These are phyloP conservation scores for Tolypocladium endophyticum DNA, from an alignment of 2,329 filamentous ascomycete genomes.

Conservation along the genomic window DNA sequence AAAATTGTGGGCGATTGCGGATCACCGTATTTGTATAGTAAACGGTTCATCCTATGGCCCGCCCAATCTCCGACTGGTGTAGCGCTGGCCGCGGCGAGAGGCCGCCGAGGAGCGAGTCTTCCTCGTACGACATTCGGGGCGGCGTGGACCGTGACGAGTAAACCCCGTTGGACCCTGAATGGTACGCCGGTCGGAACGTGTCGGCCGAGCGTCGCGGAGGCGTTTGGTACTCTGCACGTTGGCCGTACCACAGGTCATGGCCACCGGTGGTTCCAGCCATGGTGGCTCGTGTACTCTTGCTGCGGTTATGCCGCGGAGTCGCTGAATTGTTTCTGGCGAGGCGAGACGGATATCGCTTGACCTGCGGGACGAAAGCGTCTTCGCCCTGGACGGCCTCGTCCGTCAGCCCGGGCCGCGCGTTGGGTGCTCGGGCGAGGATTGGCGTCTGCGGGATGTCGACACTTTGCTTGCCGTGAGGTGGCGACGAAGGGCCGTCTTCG, in stretches of 20 bases:
- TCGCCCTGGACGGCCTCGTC: conserved; percentile 51
- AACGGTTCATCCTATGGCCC: conserved; percentile 38
- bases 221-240: conserved; percentile 19
- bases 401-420: conserved; percentile 51
- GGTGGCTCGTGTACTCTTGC: conserved; percentile 36
- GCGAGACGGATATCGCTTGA: conserved; percentile 42
- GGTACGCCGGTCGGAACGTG: conserved; percentile 6
- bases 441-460: conserved; percentile 37
- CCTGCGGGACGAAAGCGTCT: conserved; percentile 42
- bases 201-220: conserved; percentile 23
- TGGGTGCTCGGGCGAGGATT: conserved; percentile 49
- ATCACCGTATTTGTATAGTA: not conserved
- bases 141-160: conserved; percentile 34
- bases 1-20: not conserved
- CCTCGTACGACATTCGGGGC: conserved; percentile 32
- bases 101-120: conserved; percentile 33
- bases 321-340: conserved; percentile 37
- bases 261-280: conserved; percentile 28
- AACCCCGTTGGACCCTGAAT: not conserved
- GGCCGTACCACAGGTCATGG: conserved; percentile 26
- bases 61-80: conserved; percentile 37
- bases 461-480: conserved; percentile 28
- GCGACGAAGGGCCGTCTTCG: conserved; percentile 17
- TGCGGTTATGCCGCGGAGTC: conserved; percentile 24
- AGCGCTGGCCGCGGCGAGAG: conserved; percentile 39